Evolutionary conservation across 371 early-diverging fungal genomes (phyloP), one percentile per base, ranked within the genome.

Genomic region (Mortierella sp.): DNA sequence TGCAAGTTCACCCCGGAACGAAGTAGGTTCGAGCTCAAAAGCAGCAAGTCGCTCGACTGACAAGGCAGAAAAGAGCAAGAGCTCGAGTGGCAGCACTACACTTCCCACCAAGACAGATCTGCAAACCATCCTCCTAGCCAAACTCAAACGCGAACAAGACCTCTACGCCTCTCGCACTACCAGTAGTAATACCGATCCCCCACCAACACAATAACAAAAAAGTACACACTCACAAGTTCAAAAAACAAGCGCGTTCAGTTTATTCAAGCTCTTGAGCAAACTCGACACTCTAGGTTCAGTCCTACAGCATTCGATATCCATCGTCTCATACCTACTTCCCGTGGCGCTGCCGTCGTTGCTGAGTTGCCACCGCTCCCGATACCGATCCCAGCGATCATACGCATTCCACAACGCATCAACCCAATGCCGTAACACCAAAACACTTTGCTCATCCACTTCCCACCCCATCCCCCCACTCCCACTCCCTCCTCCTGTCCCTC

Each of bases 101-200:
- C 14, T 21, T 14, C 40, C 57, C 11, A 54, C 51, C 19, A 34
- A 44, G 21, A 31, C 54, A 44, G 75, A 43, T n/a, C 44, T 82
- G 5, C 54, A 44, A 2, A 59, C 69, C 14, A 64, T 74, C 13
- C 73, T 82, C 51, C 67, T 50, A 54, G 75, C 71, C 24, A 82
- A 75, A 44, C 59, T 82, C 51, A 46, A 77, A 51, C 78, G 75
- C 40, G 82, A 82, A 71, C 78, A 67, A 24, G 75, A 70, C 0
- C 64, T 82, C n/a, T 82, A 82, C 51, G 40, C 50, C 24, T 64
- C 78, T 4, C 53, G 69, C 34, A 43, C n/a, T 40, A 40, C 43
- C 2, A 40, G 57, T n/a, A 46, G 55, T 24, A 37, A 67, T 21
- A 16, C 50, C 50, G 16, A 50, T 16, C 50, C 13, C 1, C 50